A percentile compares a stretch with the other conserved stretches of the same genome.
These are phyloP conservation scores for Sarocladiaceae sp. DNA, from an alignment of 2,329 filamentous ascomycete species.

Conservation along the genomic window DNA sequence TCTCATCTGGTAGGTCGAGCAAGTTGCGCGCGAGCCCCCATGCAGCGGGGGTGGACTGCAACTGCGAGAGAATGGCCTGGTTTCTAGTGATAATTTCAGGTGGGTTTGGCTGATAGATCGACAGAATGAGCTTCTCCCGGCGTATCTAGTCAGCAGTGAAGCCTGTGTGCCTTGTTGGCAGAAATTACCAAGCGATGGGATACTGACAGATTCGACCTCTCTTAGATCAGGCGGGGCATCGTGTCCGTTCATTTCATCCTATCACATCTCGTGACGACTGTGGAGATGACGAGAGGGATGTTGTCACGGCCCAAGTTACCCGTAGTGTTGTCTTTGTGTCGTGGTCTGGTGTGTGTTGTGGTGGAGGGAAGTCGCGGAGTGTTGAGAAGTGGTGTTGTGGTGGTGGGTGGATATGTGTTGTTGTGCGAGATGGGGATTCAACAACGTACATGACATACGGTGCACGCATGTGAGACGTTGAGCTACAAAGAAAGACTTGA, in stretches of 20 bases:
- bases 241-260: slow-evolving; percentile 6
- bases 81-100: slow-evolving; percentile 44
- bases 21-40: slow-evolving; percentile 83
- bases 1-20: slow-evolving; percentile 62
- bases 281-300: too few species aligned
- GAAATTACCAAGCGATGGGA: not conserved
- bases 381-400: not conserved
- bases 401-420: not conserved
- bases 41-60: slow-evolving; percentile 76
- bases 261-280: slow-evolving; percentile 7
- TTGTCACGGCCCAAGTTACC: too few species aligned
- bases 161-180: not conserved
- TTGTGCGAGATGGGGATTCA: too few species aligned
- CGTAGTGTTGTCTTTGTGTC: not conserved
- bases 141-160: not conserved
- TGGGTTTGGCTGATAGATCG: slow-evolving; percentile 48
- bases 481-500: too few species aligned
- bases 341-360: not conserved
- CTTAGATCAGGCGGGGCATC: slow-evolving; percentile 1
- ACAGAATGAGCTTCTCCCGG: slow-evolving; percentile 38
- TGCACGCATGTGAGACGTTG: too few species aligned
- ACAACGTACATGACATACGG: not conserved
- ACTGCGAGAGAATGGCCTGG: slow-evolving; percentile 70
- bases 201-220: slow-evolving; percentile 8
- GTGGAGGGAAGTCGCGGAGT: not conserved